Evolutionary conservation across 306 rosid genomes (phyloP).

Genomic region (Citrullus colocynthis): DNA sequence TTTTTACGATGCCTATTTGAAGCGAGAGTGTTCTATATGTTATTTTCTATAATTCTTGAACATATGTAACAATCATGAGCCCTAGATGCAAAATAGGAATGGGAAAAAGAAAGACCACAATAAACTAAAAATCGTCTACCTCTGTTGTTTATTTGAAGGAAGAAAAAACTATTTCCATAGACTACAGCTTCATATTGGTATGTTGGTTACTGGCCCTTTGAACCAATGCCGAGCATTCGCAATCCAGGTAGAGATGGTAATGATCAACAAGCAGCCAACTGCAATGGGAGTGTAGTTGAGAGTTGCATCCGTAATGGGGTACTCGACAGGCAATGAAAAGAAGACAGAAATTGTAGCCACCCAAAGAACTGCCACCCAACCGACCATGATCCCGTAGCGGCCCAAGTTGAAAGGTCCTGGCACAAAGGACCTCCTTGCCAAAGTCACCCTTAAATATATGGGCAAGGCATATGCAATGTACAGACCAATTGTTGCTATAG

Average conservation of each 20-base stretch:
- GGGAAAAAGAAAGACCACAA: background rate
- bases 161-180: background rate
- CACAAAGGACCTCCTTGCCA: conserved; percentile 53
- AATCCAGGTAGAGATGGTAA: conserved; percentile 57
- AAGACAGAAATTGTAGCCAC: conserved; percentile 62
- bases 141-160: background rate
- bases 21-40: background rate
- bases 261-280: conserved; percentile 61
- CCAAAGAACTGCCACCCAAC: conserved; percentile 89
- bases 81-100: background rate
- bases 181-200: conserved; percentile 20
- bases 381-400: conserved; percentile 43
- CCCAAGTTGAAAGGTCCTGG: conserved; percentile 87
- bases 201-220: conserved; percentile 69
- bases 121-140: background rate
- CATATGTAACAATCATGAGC: background rate
- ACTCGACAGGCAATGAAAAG: conserved; percentile 75
- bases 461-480: conserved; percentile 91
- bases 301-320: conserved; percentile 56
- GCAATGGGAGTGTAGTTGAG: conserved; percentile 94
- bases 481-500: conserved; percentile 81
- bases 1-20: background rate
- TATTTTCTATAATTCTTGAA: background rate
- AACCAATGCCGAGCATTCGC: conserved; percentile 64
- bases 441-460: conserved; percentile 73